Evolutionary conservation across 345 rosid species (phyloP).

Genomic region (Eucalyptus regnans): DNA sequence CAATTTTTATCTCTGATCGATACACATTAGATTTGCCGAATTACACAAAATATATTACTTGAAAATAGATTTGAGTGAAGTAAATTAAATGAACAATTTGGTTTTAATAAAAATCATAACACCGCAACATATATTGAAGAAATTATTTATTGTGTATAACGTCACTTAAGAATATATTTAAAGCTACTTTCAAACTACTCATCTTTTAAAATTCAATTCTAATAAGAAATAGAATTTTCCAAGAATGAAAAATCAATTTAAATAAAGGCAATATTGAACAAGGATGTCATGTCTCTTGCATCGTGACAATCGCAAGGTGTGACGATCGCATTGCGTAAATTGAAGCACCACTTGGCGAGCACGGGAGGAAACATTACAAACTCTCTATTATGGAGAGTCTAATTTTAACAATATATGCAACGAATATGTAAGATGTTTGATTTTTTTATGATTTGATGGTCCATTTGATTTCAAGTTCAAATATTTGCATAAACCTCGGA

Average conservation of each 20-base stretch:
- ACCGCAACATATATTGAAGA: background rate
- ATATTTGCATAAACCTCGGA: background rate
- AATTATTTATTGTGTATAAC: rapidly evolving
- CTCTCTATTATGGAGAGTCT: too few relatives aligned
- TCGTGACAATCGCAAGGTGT: background rate
- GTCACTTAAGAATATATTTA: background rate
- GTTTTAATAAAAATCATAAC: background rate
- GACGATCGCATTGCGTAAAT: background rate
- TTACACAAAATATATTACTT: background rate
- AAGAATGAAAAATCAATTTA: background rate
- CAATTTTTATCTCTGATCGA: background rate
- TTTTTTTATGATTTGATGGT: background rate
- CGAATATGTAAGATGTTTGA: rapidly evolving
- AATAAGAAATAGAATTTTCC: background rate
- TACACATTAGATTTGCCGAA: background rate
- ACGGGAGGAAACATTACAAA: too few relatives aligned
- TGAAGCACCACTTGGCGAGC: background rate
- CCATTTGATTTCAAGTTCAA: background rate
- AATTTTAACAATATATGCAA: too few relatives aligned
- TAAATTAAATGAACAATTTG: background rate
- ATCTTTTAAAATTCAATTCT: background rate
- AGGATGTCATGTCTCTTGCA: background rate
- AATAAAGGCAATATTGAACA: background rate
- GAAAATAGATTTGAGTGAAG: background rate
- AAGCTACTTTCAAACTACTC: background rate